phyloP scores from a whole-genome alignment of 2,329 filamentous ascomycete species.

The Myriosclerotinia duriaeana region DNA sequence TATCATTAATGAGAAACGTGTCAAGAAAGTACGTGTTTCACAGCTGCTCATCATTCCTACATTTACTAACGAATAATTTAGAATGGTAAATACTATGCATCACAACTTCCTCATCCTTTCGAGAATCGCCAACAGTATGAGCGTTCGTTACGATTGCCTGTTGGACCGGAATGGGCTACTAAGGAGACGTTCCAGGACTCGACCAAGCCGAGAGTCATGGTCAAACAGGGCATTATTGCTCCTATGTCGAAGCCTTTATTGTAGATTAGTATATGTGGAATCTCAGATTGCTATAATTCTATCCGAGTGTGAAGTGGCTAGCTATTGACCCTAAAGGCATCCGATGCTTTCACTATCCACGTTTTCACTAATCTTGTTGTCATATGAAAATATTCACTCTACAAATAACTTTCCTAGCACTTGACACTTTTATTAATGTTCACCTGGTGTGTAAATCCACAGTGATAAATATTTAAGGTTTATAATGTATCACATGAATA shows the following conservation, averaged over 20 bases:
- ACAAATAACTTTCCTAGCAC: not conserved
- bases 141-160: conserved; percentile 76
- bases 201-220: conserved; percentile 83
- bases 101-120: conserved; percentile 82
- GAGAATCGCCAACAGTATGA: conserved; percentile 89
- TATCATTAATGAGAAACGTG: conserved; percentile 87
- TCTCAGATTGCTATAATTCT: not conserved
- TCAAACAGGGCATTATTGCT: conserved; percentile 87
- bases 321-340: no score
- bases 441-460: no score
- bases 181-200: conserved; percentile 89
- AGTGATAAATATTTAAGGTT: no score
- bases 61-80: conserved; percentile 40
- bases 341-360: no score
- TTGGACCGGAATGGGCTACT: conserved; percentile 95
- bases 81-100: conserved; percentile 85
- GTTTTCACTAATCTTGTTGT: not conserved
- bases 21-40: conserved; percentile 70
- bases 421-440: no score
- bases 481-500: no score
- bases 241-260: conserved; percentile 75
- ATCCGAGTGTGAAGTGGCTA: not conserved
- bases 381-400: not conserved
- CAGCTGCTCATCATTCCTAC: not conserved
- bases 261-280: conserved; percentile 26